These are phyloP conservation scores for Phytophthora syringae DNA, from an alignment of 352 stramenopile genomes.

Conservation along the genomic window DNA sequence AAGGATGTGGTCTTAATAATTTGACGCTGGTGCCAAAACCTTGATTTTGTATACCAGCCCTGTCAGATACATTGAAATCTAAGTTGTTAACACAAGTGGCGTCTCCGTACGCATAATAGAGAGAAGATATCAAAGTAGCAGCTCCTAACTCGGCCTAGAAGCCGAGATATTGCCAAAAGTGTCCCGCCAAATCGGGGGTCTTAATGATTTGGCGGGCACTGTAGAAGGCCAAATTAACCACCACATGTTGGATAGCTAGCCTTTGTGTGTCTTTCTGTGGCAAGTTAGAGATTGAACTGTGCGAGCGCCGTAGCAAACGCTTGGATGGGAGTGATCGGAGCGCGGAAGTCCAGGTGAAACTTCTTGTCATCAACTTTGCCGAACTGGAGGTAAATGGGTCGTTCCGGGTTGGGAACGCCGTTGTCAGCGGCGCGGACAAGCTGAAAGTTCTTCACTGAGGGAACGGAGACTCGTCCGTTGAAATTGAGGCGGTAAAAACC, in stretches of 20 bases:
- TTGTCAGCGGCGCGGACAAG: constrained; percentile 36
- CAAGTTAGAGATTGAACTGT: constrained; percentile 65
- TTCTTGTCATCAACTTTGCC: constrained; percentile 82
- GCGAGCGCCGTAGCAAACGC: constrained; percentile 70
- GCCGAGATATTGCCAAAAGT: too few relatives aligned
- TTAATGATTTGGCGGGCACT: too few relatives aligned
- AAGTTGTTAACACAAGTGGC: too few relatives aligned
- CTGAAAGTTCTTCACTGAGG: constrained; percentile 87
- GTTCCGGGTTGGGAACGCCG: constrained; percentile 15
- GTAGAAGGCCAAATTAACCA: too few relatives aligned
- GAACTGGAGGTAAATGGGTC: constrained; percentile 69
- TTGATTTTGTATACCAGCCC: too few relatives aligned
- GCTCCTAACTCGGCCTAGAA: too few relatives aligned
- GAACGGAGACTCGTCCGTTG: constrained; percentile 74
- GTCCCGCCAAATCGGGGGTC: too few relatives aligned
- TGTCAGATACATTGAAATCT: too few relatives aligned
- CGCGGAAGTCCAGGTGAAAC: constrained; percentile 82
- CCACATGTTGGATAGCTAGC: not conserved
- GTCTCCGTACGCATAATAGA: too few relatives aligned
- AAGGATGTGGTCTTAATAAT: too few relatives aligned
- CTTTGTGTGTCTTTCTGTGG: not conserved
- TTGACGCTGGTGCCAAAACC: too few relatives aligned
- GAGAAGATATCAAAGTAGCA: too few relatives aligned
- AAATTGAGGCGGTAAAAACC: constrained; percentile 87
- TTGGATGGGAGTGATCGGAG: constrained; percentile 76